These are phyloP conservation scores for Przewalskia tangutica DNA, from an alignment of 257 asterid genomes.

Conservation along the genomic window DNA sequence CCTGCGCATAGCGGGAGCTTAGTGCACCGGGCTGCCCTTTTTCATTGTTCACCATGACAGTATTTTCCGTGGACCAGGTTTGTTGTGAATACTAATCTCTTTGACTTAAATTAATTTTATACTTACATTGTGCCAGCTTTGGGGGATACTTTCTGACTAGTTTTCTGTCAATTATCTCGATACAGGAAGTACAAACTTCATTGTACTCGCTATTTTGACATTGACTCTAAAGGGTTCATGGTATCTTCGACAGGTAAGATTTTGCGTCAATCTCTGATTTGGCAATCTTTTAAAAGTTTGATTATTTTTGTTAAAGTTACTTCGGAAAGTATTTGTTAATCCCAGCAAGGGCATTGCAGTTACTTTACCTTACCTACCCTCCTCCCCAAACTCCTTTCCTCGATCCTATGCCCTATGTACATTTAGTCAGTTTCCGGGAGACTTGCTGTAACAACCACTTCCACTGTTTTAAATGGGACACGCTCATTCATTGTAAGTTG, in stretches of 20 bases:
- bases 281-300: background rate
- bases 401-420: background rate
- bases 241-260: constrained; percentile 76
- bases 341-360: background rate
- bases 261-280: background rate
- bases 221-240: constrained; percentile 81
- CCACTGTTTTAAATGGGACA: too few relatives aligned
- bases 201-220: constrained; percentile 70
- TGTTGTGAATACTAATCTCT: background rate
- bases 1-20: too few relatives aligned
- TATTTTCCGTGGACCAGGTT: background rate
- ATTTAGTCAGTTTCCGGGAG: background rate
- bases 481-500: background rate
- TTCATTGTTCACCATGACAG: background rate
- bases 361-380: background rate
- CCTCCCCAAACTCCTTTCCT: background rate
- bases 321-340: background rate
- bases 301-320: background rate
- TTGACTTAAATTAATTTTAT: too few relatives aligned
- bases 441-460: too few relatives aligned
- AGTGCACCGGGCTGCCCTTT: too few relatives aligned
- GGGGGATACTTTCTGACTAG: background rate
- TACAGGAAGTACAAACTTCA: constrained; percentile 87
- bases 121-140: background rate
- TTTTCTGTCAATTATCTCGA: background rate